A percentile compares a stretch with the other conserved stretches of the same genome.
phyloP scores from a whole-genome alignment of 768 basidiomycete genomes.

The Amanita phalloides region DNA sequence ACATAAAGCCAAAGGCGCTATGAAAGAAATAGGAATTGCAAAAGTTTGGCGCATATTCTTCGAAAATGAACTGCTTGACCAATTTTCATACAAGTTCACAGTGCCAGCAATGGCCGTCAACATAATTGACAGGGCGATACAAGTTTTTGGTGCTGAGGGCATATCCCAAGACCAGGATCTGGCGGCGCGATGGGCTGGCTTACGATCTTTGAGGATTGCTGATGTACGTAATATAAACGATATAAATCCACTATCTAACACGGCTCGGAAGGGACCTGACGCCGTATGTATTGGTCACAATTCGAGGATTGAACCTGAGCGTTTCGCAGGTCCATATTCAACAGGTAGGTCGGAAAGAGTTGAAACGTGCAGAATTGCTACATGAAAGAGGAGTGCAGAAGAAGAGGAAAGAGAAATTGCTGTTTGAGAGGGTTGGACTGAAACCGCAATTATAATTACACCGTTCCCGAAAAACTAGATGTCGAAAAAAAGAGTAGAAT shows the following conservation, averaged over 20 bases:
- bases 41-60: constrained; percentile 44
- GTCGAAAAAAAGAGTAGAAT: no score
- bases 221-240: constrained; percentile 41
- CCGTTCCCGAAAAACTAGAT: background rate
- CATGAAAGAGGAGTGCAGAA: constrained; percentile 40
- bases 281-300: constrained; percentile 35
- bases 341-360: constrained; percentile 85
- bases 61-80: background rate
- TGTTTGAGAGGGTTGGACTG: constrained; percentile 50
- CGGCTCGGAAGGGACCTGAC: constrained; percentile 53
- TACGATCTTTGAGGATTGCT: constrained; percentile 83
- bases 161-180: constrained; percentile 83
- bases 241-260: background rate
- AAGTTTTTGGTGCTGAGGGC: constrained; percentile 95
- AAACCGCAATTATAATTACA: constrained; percentile 39
- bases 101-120: constrained; percentile 84
- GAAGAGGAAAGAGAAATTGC: constrained; percentile 47
- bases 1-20: constrained; percentile 81
- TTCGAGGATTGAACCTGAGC: constrained; percentile 10
- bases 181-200: constrained; percentile 62
- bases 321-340: constrained; percentile 73
- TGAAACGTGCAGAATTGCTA: constrained; percentile 64
- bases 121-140: constrained; percentile 93
- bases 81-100: constrained; percentile 52
- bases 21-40: constrained; percentile 96